Evolutionary conservation across 2,329 filamentous ascomycete species (phyloP).

Genomic region (Aspergillus proliferans): DNA sequence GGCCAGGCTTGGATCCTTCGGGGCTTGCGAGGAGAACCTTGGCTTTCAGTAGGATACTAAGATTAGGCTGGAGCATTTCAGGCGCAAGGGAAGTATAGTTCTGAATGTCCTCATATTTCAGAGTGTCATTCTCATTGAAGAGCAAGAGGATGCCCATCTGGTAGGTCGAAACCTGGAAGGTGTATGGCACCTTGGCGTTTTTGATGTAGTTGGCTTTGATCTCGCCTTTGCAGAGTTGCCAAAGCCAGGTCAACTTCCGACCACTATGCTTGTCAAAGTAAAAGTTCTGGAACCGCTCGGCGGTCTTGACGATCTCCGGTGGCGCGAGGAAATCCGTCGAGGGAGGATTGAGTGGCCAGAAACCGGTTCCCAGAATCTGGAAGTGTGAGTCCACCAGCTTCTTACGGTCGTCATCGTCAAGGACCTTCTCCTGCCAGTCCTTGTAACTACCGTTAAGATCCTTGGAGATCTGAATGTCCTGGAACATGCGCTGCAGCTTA

Average conservation of each 20-base stretch:
- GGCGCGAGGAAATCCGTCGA: slow-evolving; percentile 85
- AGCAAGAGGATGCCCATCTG: slow-evolving; percentile 94
- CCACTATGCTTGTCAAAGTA: slow-evolving; percentile 97
- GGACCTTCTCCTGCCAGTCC: slow-evolving; percentile 63
- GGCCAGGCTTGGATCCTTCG: slow-evolving; percentile 66
- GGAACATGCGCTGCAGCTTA: slow-evolving; percentile 99
- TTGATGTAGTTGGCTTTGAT: slow-evolving; percentile 91
- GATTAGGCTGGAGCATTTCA: slow-evolving; percentile 79
- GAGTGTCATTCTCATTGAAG: slow-evolving; percentile 84
- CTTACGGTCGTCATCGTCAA: slow-evolving; percentile 60
- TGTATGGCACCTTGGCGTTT: slow-evolving; percentile 82
- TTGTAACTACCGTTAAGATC: slow-evolving; percentile 88
- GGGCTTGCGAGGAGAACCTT: slow-evolving; percentile 73
- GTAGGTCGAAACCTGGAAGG: slow-evolving; percentile 94
- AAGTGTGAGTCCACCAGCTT: slow-evolving; percentile 77
- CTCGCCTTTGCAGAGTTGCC: slow-evolving; percentile 97
- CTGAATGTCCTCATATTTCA: slow-evolving; percentile 82
- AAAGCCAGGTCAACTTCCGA: slow-evolving; percentile 94
- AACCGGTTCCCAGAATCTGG: slow-evolving; percentile 88
- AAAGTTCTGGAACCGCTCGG: slow-evolving; percentile 82
- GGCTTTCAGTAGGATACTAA: slow-evolving; percentile 84
- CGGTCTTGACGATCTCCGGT: slow-evolving; percentile 74
- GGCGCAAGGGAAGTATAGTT: slow-evolving; percentile 70
- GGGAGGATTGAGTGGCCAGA: slow-evolving; percentile 89
- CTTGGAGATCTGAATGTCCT: slow-evolving; percentile 98